Evolutionary conservation across 306 rosid genomes (phyloP).

Genomic region (Spatholobus suberectus): DNA sequence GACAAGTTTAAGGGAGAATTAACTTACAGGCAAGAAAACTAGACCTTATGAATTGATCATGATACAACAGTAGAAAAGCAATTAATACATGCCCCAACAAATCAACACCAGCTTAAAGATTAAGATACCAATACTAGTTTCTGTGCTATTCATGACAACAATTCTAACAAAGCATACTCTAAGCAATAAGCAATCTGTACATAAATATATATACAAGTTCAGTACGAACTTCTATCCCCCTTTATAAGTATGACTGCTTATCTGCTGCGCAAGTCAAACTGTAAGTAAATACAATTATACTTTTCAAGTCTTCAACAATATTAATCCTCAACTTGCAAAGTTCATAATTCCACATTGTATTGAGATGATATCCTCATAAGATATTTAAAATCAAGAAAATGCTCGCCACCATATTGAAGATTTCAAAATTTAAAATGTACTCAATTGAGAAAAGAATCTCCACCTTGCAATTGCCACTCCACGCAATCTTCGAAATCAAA

Average conservation of each 20-base stretch:
- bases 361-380: conserved; percentile 39
- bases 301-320: conserved; percentile 36
- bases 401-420: conserved; percentile 48
- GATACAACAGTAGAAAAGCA: conserved; percentile 27
- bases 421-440: conserved; percentile 39
- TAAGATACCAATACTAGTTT: conserved; percentile 32
- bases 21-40: not conserved
- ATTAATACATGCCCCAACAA: conserved; percentile 4
- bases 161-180: conserved; percentile 38
- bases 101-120: conserved; percentile 24
- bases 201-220: conserved; percentile 50
- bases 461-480: conserved; percentile 93
- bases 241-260: conserved; percentile 50
- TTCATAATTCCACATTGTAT: conserved; percentile 50
- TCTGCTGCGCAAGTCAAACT: conserved; percentile 54
- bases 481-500: conserved; percentile 89
- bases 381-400: conserved; percentile 45
- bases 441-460: conserved; percentile 70
- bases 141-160: conserved; percentile 31
- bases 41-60: not conserved
- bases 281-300: conserved; percentile 46
- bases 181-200: conserved; percentile 45
- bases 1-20: conserved; percentile 4
- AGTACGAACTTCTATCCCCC: conserved; percentile 27
- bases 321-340: conserved; percentile 45